These are phyloP conservation scores for Coemansia javaensis DNA, from an alignment of 192 early-diverging fungal genomes.

Conservation along the genomic window DNA sequence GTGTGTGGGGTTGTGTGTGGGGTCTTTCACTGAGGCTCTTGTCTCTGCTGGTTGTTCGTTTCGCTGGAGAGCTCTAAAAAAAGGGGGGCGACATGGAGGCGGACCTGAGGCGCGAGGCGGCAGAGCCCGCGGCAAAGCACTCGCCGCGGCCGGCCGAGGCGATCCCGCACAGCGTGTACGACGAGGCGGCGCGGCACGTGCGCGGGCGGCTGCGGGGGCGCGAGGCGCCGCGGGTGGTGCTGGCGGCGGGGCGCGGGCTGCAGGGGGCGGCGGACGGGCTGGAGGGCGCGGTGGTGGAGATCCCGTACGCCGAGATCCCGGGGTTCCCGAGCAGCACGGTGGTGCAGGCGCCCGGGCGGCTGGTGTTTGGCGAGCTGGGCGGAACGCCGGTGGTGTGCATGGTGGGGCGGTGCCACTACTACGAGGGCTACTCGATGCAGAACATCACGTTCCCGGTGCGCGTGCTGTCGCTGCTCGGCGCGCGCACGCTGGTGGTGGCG, in stretches of 20 bases:
- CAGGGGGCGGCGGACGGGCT: slow-evolving; percentile 73
- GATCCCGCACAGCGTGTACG: slow-evolving; percentile 51
- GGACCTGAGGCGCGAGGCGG: too few species aligned
- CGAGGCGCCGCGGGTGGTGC: slow-evolving; percentile 59
- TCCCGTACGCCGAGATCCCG: slow-evolving; percentile 77
- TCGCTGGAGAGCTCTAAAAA: too few species aligned
- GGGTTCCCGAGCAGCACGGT: slow-evolving; percentile 73
- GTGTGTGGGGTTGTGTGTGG: too few species aligned
- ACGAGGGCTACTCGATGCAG: slow-evolving; percentile 80
- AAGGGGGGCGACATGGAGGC: too few species aligned
- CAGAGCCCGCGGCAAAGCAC: too few species aligned
- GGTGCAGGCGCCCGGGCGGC: slow-evolving; percentile 26
- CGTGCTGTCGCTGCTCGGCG: slow-evolving; percentile 77
- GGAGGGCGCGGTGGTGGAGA: slow-evolving; percentile 55
- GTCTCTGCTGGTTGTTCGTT: too few species aligned
- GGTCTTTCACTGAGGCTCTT: too few species aligned
- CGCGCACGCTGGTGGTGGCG: slow-evolving; percentile 70
- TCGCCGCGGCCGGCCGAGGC: slow-evolving; percentile 38
- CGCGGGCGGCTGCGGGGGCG: slow-evolving; percentile 29
- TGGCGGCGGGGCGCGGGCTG: slow-evolving; percentile 82
- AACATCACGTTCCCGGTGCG: slow-evolving; percentile 82
- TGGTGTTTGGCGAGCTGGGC: slow-evolving; percentile 80
- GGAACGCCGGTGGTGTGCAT: slow-evolving; percentile 71
- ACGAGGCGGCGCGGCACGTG: slow-evolving; percentile 48
- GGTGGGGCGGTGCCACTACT: slow-evolving; percentile 87